Base-by-base conservation (phyloP, 805 yeast species). In the Pichia cabralensis region DNA sequence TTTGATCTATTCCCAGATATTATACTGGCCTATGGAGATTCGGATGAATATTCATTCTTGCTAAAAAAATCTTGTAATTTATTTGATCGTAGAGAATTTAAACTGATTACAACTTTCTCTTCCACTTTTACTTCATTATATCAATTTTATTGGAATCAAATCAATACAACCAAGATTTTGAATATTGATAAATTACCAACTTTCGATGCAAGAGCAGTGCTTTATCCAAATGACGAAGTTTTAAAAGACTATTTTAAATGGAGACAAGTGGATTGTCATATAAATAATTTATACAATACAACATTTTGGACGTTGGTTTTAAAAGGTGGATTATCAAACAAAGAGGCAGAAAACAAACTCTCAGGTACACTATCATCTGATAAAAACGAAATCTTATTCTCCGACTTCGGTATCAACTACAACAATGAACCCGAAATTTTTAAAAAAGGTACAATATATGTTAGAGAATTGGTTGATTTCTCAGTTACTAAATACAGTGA, bases 191-290 rank as follows among this genome's bases (percentile, higher is more conserved):
- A 76, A 39, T 53, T 89, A 23, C 97, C 98, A 0, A 76, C 81
- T 12, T 92, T 92, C 55, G 98, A 92, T 56, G 86, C 94, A 0
- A 62, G 98, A 30, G 94, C 94, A 2, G 92, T 92, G 8, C 58
- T 74, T 1, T 92, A 92, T 46, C 98, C 98, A 0, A 73, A 67
- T 35, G 43, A 62, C 13, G 48, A 60, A 5, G 59, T 64, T 1
- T 63, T 89, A 2, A 65, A 83, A 36, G 97, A 89, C 55, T 92
- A 92, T 52, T 70, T 92, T 43, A 63, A 81, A 37, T 92, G 98
- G 98, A 69, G 98, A 45, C 96, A 84, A 52, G 97, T 80, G 1
- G 98, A 92, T 53, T 92, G 92, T 33, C 98, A 92, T 59, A 92
- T 92, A 36, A 92, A 92, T 55, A 92, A 92, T 54, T 58, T 92